phyloP scores from a whole-genome alignment of 768 basidiomycete genomes.

The Daedaleopsis nitida region DNA sequence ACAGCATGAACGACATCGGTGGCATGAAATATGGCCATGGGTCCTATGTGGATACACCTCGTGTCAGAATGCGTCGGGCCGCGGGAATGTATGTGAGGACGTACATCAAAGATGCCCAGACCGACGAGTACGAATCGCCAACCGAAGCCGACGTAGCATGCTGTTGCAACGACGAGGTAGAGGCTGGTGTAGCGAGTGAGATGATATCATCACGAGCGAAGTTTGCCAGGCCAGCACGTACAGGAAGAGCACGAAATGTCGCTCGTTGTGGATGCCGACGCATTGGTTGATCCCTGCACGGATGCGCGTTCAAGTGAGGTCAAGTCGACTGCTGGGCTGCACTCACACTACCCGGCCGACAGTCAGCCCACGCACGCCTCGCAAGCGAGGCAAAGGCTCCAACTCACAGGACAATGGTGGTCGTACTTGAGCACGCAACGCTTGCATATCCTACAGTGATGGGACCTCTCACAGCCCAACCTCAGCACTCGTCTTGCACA shows the following conservation, averaged over 20 bases:
- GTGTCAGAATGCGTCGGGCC: neutral
- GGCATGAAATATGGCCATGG: conserved; percentile 51
- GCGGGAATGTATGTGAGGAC: conserved; percentile 9
- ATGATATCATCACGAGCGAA: neutral
- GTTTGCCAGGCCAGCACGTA: conserved; percentile 37
- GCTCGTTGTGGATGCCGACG: conserved; percentile 93
- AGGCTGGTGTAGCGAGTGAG: conserved; percentile 46
- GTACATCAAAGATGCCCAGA: conserved; percentile 52
- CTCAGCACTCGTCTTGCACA: conserved; percentile 12
- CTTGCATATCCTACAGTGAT: conserved; percentile 92
- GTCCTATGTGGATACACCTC: conserved; percentile 16
- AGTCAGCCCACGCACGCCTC: neutral
- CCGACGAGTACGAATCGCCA: conserved; percentile 60
- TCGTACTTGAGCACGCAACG: conserved; percentile 89
- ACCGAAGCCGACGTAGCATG: conserved; percentile 63
- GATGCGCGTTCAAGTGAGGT: too few species aligned
- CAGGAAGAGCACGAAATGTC: conserved; percentile 97
- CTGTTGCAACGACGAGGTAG: conserved; percentile 76
- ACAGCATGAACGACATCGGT: conserved; percentile 65
- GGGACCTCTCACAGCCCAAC: conserved; percentile 65
- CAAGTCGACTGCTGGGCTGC: neutral
- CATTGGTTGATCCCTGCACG: conserved; percentile 92
- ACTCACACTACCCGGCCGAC: conserved; percentile 2
- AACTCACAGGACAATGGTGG: conserved; percentile 88
- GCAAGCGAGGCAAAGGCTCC: neutral